phyloP scores from a whole-genome alignment of 2,329 filamentous ascomycete species.

The Phialophora chinensis region DNA sequence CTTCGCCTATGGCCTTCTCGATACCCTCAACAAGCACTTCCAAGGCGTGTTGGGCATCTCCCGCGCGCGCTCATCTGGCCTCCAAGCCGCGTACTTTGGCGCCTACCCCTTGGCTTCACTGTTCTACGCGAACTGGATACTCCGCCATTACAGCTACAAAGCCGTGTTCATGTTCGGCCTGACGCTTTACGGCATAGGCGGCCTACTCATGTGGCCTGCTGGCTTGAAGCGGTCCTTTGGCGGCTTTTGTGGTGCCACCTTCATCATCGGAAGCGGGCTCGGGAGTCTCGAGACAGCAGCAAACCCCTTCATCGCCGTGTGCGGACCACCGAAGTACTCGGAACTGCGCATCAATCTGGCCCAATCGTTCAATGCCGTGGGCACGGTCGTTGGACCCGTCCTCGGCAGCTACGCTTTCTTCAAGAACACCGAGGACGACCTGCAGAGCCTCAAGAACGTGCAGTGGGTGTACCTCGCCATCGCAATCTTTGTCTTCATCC shows the following conservation, averaged over 20 bases:
- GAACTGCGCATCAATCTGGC: conserved; percentile 76
- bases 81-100: conserved; percentile 68
- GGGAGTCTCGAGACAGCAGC: conserved; percentile 77
- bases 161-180: conserved; percentile 79
- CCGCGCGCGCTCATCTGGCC: conserved; percentile 63
- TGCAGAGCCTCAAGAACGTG: conserved; percentile 67
- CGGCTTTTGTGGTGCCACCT: conserved; percentile 71
- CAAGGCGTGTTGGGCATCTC: conserved; percentile 61
- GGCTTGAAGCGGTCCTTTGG: conserved; percentile 74
- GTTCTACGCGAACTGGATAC: conserved; percentile 63
- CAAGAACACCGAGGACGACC: conserved; percentile 63
- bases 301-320: conserved; percentile 76
- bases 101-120: conserved; percentile 61
- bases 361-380: conserved; percentile 77
- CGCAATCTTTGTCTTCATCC: conserved; percentile 70
- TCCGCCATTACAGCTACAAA: conserved; percentile 78
- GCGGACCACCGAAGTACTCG: conserved; percentile 74
- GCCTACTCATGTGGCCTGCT: conserved; percentile 83
- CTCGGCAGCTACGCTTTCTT: conserved; percentile 66
- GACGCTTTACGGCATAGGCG: conserved; percentile 70
- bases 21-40: conserved; percentile 62
- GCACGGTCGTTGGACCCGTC: conserved; percentile 74
- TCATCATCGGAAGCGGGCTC: conserved; percentile 75
- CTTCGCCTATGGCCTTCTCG: conserved; percentile 56
- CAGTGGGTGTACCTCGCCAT: conserved; percentile 82